Conservation (phyloP, 2,329 filamentous ascomycete species). For the Pseudogymnoascus sp. region DNA sequence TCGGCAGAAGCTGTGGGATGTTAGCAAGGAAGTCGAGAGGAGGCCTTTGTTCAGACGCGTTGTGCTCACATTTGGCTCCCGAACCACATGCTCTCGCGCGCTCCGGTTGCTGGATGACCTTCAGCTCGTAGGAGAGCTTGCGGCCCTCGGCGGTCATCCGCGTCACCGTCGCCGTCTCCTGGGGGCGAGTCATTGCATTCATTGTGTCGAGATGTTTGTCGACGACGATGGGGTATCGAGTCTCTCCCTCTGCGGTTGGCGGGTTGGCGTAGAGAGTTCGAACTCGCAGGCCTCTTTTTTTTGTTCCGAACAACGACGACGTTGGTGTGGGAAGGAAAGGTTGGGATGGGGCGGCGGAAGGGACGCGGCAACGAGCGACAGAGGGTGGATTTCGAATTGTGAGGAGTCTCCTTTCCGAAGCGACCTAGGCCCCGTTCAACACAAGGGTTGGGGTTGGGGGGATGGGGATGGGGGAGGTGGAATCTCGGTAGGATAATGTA, state of each 20-base stretch:
- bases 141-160: conserved; percentile 63
- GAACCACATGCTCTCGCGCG: conserved; percentile 91
- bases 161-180: conserved; percentile 5
- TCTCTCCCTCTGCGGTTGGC: neutral
- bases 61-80: conserved; percentile 75
- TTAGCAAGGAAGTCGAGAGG: conserved; percentile 21
- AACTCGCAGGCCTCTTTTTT: neutral
- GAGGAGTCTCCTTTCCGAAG: neutral
- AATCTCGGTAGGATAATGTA: neutral
- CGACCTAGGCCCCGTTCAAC: neutral
- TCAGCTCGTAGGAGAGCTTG: conserved; percentile 70
- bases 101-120: conserved; percentile 88
- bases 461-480: neutral
- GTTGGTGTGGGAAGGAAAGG: neutral
- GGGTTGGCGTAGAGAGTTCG: neutral
- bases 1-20: conserved; percentile 62
- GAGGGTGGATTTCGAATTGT: neutral
- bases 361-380: conserved; percentile 1
- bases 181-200: neutral
- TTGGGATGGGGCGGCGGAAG: conserved; percentile 1
- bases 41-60: conserved; percentile 16
- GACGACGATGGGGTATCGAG: neutral
- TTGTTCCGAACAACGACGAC: neutral
- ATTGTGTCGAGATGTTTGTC: neutral
- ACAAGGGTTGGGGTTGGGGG: neutral